A percentile compares a stretch with the other conserved stretches of the same genome.
phyloP scores from a whole-genome alignment of 2,329 filamentous ascomycete species.

The Venturia effusa region DNA sequence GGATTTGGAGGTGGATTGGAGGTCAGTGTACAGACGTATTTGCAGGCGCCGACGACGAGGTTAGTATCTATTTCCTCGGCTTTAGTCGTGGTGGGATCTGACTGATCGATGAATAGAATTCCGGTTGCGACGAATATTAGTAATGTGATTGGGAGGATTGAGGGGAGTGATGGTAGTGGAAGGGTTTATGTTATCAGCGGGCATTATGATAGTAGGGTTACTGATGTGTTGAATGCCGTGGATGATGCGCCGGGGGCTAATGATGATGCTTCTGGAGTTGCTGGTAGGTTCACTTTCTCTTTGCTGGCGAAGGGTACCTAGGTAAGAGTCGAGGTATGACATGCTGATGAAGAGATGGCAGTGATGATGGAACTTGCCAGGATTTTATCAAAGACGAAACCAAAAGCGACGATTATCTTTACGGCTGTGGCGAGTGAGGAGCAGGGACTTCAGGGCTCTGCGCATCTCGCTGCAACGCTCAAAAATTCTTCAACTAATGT shows the following conservation, averaged over 20 bases:
- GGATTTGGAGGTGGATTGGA: constrained; percentile 40
- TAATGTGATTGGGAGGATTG: constrained; percentile 42
- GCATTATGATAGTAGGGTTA: constrained; percentile 44
- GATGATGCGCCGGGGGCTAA: constrained; percentile 46
- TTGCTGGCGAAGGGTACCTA: constrained; percentile 13
- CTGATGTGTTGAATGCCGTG: constrained; percentile 40
- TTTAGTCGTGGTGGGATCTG: too few relatives aligned
- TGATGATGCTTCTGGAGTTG: constrained; percentile 46
- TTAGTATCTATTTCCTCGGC: background rate
- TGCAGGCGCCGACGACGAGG: constrained; percentile 33
- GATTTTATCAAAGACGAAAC: constrained; percentile 37
- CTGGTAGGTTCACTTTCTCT: constrained; percentile 20
- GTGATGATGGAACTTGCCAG: constrained; percentile 46
- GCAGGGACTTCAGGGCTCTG: constrained; percentile 42
- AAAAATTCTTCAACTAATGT: constrained; percentile 42
- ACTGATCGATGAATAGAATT: constrained; percentile 25
- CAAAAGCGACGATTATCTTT: constrained; percentile 44
- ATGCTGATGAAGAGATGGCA: background rate
- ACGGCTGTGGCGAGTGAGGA: constrained; percentile 48
- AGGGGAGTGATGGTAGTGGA: constrained; percentile 37
- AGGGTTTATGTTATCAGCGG: constrained; percentile 44
- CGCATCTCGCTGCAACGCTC: constrained; percentile 41
- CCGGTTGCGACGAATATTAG: constrained; percentile 41
- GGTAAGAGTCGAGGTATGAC: background rate
- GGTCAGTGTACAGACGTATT: constrained; percentile 41